phyloP scores from a whole-genome alignment of 2,329 filamentous ascomycete species.

The Aurifilum marmelostoma region DNA sequence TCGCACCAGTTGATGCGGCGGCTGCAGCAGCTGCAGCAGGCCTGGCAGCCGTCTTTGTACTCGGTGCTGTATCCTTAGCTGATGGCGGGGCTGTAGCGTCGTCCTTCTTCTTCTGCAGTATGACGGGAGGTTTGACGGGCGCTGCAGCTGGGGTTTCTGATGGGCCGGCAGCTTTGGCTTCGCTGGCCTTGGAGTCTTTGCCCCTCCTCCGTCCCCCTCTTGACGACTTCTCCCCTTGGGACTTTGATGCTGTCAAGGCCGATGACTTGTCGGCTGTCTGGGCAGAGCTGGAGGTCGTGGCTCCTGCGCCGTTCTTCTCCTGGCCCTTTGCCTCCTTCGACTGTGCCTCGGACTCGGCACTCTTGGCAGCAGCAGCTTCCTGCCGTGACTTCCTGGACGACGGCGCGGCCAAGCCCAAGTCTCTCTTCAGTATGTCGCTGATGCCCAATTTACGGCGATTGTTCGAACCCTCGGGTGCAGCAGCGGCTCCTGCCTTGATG shows the following conservation, averaged over 20 bases:
- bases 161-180: slow-evolving; percentile 34
- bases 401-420: slow-evolving; percentile 66
- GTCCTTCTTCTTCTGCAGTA: slow-evolving; percentile 46
- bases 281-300: slow-evolving; percentile 30
- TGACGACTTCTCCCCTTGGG: slow-evolving; percentile 27
- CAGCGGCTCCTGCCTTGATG: slow-evolving; percentile 34
- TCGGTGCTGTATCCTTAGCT: slow-evolving; percentile 31
- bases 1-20: slow-evolving; percentile 33
- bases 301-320: slow-evolving; percentile 21
- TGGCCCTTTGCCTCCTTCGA: slow-evolving; percentile 40
- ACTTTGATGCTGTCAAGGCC: slow-evolving; percentile 38
- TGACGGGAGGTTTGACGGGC: slow-evolving; percentile 38
- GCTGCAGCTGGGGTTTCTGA: slow-evolving; percentile 35
- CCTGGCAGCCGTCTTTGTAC: slow-evolving; percentile 30
- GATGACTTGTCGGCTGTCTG: slow-evolving; percentile 25
- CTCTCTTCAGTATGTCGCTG: slow-evolving; percentile 66
- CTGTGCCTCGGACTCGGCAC: slow-evolving; percentile 55
- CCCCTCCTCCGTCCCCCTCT: slow-evolving; percentile 32
- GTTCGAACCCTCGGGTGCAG: slow-evolving; percentile 49
- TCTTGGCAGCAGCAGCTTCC: slow-evolving; percentile 34
- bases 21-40: slow-evolving; percentile 34
- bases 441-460: slow-evolving; percentile 60
- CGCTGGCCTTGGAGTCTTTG: slow-evolving; percentile 26
- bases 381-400: slow-evolving; percentile 64
- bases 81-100: slow-evolving; percentile 32